Evolutionary conservation across 805 yeast genomes (phyloP), one percentile per base, ranked within the genome.

Genomic region (Schwanniomyces sp.): DNA sequence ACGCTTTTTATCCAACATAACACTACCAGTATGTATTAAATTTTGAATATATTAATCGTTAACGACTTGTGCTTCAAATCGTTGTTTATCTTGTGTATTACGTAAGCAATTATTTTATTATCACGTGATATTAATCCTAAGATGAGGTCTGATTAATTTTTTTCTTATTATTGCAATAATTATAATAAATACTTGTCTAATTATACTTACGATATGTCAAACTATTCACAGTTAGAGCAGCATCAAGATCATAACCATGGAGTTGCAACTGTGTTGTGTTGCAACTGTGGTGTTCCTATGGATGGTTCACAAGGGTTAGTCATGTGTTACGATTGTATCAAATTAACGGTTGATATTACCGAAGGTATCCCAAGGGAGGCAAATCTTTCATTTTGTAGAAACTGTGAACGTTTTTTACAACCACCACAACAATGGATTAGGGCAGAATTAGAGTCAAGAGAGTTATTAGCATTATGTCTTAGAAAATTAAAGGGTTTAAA

Each of bases 241-340:
- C 43, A 62, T 21, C 73, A 70, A 39, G 72, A 61, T 25, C 66
- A 63, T 17, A 62, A 62, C 17, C 56, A 49, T 10, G 38, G 50
- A 4, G 79, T 75, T 16, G 95, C 97, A 29, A 94, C 98, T 1
- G 94, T 94, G 51, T 81, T 94, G 49, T 94, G 99, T 77, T 91
- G 96, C 72, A 90, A 89, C 85, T 94, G 99, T 85, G 98, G 98
- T 72, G 89, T 87, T 47, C 97, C 98, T 39, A 89, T 94, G 81
- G 98, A 94, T 64, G 98, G 98, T 39, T 89, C 97, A 21, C 72
- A 82, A 24, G 96, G 97, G 11, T 73, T 91, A 48, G 96, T 91
- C 25, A 90, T 92, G 96, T 94, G 99, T 74, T 85, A 88, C 76
- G 98, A 94, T 70, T 94, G 99, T 82, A 88, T 94, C 64, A 89